Base-by-base conservation (phyloP, 345 rosid genomes). In the Acer yangbiense region DNA sequence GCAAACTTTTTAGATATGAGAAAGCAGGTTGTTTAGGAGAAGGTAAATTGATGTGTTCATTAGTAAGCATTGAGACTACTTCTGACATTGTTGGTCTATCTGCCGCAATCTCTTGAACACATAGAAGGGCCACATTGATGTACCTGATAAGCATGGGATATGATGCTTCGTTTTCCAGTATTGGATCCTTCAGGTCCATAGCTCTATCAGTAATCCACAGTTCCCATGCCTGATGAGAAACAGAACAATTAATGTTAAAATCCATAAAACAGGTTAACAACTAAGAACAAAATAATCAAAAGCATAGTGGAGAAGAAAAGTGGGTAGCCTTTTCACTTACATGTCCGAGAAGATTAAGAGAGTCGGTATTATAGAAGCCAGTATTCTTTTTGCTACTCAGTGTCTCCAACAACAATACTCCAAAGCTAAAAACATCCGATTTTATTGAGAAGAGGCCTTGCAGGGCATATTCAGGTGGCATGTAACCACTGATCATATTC, bases 331-430 rank as follows among this genome's bases (percentile, higher is more conserved):
- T 3, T 55, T 41, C 18, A 78, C 85, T 76, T 69, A 75, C 82
- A 43, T 76, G 71, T 50, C 81, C 77, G 9, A 83, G 77, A 79
- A 81, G 82, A 73, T 78, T 72, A 57, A 70, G 76, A 17, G 74
- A 78, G 52, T 81, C 81, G 7, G 79, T 27, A 20, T 81, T 83
- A 74, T 82, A 57, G 73, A 85, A 87, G 44, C 94, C 81, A n/a
- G 79, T 87, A 72, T 87, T 90, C 75, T 78, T 87, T 76, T 78
- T 80, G 57, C 94, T 82, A 11, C 84, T 83, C 52, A 89, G 23
- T 6, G 85, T 85, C 85, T 90, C 92, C 7, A 89, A 76, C 78
- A 32, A 29, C 48, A 73, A 8, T 20, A 68, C 65, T 8, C 71
- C 71, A 23, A 69, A 62, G 17, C 69, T 69, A 62, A 70, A 77